Percentiles rank a stretch among this genome's conserved stretches.
These are phyloP conservation scores for Lomentospora prolificans DNA, from an alignment of 2,329 filamentous ascomycete genomes.

Conservation along the genomic window DNA sequence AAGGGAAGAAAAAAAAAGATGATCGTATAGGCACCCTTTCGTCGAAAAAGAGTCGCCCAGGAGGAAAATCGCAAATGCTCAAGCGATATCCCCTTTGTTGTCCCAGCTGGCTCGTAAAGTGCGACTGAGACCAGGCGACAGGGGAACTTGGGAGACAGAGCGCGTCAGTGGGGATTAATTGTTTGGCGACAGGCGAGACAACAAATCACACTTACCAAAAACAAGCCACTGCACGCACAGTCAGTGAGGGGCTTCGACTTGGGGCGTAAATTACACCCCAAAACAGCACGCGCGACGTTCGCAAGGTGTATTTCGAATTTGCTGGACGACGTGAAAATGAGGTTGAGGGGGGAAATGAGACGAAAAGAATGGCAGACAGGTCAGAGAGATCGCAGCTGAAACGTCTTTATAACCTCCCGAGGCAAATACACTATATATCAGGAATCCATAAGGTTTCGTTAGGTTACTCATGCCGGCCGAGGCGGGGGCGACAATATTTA, in stretches of 20 bases:
- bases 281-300: background rate
- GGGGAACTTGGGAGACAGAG: background rate
- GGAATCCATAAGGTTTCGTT: constrained; percentile 1
- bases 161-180: constrained; percentile 1
- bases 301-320: background rate
- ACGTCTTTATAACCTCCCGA: background rate
- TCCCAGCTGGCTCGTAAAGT: background rate
- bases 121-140: background rate
- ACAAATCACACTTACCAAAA: background rate
- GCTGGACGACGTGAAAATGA: background rate
- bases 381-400: background rate
- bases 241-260: background rate
- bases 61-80: too few species aligned
- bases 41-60: too few species aligned
- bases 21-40: too few species aligned
- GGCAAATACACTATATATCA: background rate
- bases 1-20: too few species aligned
- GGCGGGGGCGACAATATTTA: background rate
- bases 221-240: background rate
- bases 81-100: too few species aligned
- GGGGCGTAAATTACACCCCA: background rate
- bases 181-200: background rate
- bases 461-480: background rate
- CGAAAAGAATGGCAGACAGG: background rate
- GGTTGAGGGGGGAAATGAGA: background rate